phyloP scores from a whole-genome alignment of 2,329 filamentous ascomycete genomes.

The Rachicladosporium sp. region DNA sequence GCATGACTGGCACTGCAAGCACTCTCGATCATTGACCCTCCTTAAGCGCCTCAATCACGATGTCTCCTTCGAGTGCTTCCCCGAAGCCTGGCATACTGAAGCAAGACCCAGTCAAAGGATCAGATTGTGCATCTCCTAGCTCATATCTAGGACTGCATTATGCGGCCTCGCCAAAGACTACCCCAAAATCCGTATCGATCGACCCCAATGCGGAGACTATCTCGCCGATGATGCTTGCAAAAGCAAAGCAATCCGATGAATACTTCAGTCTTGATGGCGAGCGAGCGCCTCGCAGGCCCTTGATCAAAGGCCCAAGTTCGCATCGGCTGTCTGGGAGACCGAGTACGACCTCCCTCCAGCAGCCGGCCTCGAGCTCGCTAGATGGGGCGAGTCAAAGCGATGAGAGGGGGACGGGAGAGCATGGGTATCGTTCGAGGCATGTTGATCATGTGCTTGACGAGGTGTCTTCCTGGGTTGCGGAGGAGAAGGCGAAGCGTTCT shows the following conservation, averaged over 20 bases:
- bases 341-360: slow-evolving; percentile 12
- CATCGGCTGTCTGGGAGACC: slow-evolving; percentile 31
- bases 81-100: slow-evolving; percentile 9
- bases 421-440: slow-evolving; percentile 3
- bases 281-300: slow-evolving; percentile 21
- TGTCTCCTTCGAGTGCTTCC: slow-evolving; percentile 9
- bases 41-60: slow-evolving; percentile 1
- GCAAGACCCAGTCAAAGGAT: slow-evolving; percentile 5
- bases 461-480: slow-evolving; percentile 71
- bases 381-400: slow-evolving; percentile 1
- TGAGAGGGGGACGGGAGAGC: background rate
- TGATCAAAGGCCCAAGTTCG: slow-evolving; percentile 26
- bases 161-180: slow-evolving; percentile 12
- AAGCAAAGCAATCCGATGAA: slow-evolving; percentile 25
- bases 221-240: slow-evolving; percentile 32
- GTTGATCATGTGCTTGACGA: slow-evolving; percentile 49
- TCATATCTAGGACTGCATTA: slow-evolving; percentile 14
- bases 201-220: slow-evolving; percentile 31
- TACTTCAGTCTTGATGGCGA: slow-evolving; percentile 27
- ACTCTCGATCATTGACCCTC: too few relatives aligned
- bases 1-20: too few relatives aligned
- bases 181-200: slow-evolving; percentile 33
- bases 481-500: slow-evolving; percentile 59
- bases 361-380: slow-evolving; percentile 1
- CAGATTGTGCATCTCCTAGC: slow-evolving; percentile 14